Percentiles rank a stretch among this genome's conserved stretches.
Conservation (phyloP, 2,329 filamentous ascomycete species). For the Fusarium verrucosum region DNA sequence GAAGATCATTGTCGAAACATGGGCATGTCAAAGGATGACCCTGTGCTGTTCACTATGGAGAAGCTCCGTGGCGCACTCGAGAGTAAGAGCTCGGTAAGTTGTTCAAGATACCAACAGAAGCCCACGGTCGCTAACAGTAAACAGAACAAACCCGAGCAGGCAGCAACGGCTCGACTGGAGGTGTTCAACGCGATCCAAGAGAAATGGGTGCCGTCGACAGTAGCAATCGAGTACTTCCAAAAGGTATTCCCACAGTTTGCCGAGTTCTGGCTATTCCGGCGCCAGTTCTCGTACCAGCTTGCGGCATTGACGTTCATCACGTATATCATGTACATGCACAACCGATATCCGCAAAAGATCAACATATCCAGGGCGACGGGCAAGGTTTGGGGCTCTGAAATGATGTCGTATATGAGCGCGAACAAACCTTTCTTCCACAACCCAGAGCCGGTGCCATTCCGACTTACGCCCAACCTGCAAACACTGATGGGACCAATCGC, state of each 20-base stretch:
- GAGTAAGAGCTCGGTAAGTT: conserved; percentile 67
- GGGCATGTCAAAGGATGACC: conserved; percentile 92
- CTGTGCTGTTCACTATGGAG: conserved; percentile 93
- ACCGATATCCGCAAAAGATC: conserved; percentile 94
- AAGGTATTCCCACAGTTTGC: conserved; percentile 85
- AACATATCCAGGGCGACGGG: conserved; percentile 87
- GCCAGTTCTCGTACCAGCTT: conserved; percentile 95
- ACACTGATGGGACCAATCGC: conserved; percentile 95
- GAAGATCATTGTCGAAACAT: conserved; percentile 94
- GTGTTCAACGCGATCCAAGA: conserved; percentile 96
- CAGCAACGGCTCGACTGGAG: conserved; percentile 79
- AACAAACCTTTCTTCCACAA: conserved; percentile 92
- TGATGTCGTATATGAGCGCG: conserved; percentile 88
- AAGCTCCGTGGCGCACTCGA: conserved; percentile 83
- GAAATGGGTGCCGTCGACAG: conserved; percentile 85
- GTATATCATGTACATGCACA: conserved; percentile 96
- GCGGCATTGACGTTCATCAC: conserved; percentile 98
- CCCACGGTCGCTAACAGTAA: conserved; percentile 13
- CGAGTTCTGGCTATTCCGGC: conserved; percentile 98
- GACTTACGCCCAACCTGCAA: conserved; percentile 94
- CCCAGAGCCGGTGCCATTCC: conserved; percentile 95
- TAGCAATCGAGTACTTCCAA: conserved; percentile 91
- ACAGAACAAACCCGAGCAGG: conserved; percentile 75
- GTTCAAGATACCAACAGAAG: background rate
- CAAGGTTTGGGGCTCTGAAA: conserved; percentile 95